Evolutionary conservation across 345 rosid genomes (phyloP).

Genomic region (Carallia pectinifolia): DNA sequence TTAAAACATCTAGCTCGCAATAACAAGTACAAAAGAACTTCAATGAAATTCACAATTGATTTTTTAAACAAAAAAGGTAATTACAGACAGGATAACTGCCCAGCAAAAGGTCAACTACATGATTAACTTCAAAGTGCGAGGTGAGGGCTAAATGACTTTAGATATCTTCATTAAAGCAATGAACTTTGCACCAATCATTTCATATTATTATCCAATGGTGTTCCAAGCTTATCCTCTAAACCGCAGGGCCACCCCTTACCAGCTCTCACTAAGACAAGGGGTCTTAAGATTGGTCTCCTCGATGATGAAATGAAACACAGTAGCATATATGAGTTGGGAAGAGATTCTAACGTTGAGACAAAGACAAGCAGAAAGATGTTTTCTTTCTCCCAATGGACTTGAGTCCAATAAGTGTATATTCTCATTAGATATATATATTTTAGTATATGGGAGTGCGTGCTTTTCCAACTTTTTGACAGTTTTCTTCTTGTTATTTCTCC

Average conservation of each 20-base stretch:
- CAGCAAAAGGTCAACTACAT: too few species aligned
- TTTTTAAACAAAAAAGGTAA: too few species aligned
- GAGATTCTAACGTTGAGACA: constrained; percentile 60
- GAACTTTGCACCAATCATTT: constrained; percentile 9
- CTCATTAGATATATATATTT: neutral
- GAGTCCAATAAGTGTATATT: constrained; percentile 27
- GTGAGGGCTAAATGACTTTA: too few species aligned
- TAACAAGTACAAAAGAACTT: too few species aligned
- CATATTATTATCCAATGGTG: constrained; percentile 14
- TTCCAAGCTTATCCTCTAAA: constrained; percentile 40
- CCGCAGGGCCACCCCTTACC: constrained; percentile 15
- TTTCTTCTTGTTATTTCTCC: constrained; percentile 75
- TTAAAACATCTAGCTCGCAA: too few species aligned
- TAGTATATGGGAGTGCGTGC: constrained; percentile 29
- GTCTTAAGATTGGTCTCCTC: constrained; percentile 38
- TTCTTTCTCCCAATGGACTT: constrained; percentile 34
- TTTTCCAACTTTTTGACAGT: constrained; percentile 49
- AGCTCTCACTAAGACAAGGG: constrained; percentile 48
- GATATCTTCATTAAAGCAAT: neutral
- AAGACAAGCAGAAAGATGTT: constrained; percentile 73
- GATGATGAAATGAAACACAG: constrained; percentile 40
- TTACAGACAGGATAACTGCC: too few species aligned
- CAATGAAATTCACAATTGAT: too few species aligned
- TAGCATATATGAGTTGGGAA: constrained; percentile 25
- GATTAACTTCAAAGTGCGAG: too few species aligned